Conservation (phyloP, 768 basidiomycete species). For the Leccinum disarticulatum region DNA sequence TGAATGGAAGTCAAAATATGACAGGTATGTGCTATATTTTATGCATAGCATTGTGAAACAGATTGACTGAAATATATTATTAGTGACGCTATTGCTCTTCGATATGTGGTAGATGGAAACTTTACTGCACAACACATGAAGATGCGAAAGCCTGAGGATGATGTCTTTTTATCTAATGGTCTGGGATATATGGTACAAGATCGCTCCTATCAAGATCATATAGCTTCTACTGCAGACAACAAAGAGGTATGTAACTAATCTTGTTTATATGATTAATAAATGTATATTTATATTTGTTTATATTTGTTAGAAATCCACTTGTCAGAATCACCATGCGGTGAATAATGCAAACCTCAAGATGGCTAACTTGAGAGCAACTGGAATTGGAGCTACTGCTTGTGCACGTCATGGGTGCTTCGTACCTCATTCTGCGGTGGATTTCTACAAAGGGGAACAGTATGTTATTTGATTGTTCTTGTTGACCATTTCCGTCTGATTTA, state of each 20-base stretch:
- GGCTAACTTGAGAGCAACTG: background rate
- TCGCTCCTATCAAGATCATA: no score
- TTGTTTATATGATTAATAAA: background rate
- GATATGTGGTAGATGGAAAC: background rate
- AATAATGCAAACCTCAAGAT: constrained; percentile 1
- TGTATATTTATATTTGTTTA: background rate
- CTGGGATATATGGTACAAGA: no score
- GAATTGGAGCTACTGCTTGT: constrained; percentile 1
- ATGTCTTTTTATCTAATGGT: no score
- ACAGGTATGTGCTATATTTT: background rate
- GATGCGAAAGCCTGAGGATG: no score
- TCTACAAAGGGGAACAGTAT: constrained; percentile 29
- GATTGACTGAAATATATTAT: background rate
- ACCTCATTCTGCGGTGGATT: constrained; percentile 32
- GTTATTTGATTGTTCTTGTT: background rate
- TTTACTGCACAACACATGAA: no score
- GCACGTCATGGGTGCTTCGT: constrained; percentile 15
- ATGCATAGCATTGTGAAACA: background rate
- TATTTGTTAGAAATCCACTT: background rate
- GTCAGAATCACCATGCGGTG: constrained; percentile 2
- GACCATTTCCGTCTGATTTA: background rate
- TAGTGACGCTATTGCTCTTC: background rate
- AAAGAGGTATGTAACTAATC: background rate
- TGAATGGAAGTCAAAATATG: background rate
- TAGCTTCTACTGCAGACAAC: background rate